Percentiles rank a stretch among this genome's conserved stretches.
Conservation (phyloP, 106 monocot genomes). For the Dioscorea dumetorum region DNA sequence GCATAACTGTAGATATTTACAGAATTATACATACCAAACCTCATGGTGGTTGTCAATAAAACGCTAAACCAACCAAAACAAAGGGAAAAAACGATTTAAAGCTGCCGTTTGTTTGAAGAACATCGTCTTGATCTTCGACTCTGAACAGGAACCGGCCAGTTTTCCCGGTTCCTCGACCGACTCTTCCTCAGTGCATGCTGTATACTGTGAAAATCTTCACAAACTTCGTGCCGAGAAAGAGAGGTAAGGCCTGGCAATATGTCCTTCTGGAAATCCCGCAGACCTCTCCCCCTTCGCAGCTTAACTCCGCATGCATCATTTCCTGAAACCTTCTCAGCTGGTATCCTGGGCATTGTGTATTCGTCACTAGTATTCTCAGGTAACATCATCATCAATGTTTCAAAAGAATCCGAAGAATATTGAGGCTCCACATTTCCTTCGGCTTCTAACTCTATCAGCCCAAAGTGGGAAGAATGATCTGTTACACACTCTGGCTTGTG, state of each 20-base stretch:
- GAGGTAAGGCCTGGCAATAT: constrained; percentile 75
- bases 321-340: constrained; percentile 3
- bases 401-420: constrained; percentile 63
- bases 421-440: constrained; percentile 18
- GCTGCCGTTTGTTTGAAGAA: not conserved
- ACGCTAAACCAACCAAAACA: no score
- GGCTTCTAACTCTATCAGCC: not conserved
- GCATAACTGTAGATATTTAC: no score
- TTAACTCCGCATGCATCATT: constrained; percentile 20
- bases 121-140: constrained; percentile 16
- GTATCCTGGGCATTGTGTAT: not conserved
- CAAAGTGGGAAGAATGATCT: not conserved
- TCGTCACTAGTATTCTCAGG: constrained; percentile 33
- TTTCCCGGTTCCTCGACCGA: constrained; percentile 14
- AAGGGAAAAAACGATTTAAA: no score
- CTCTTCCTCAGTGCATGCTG: constrained; percentile 40
- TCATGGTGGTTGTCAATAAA: no score
- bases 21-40: no score
- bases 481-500: not conserved
- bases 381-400: constrained; percentile 37
- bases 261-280: constrained; percentile 75
- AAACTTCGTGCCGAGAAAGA: constrained; percentile 78
- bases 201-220: constrained; percentile 75
- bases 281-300: constrained; percentile 49
- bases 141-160: constrained; percentile 15